Percentiles rank a stretch among this genome's conserved stretches.
phyloP scores from a whole-genome alignment of 2,329 filamentous ascomycete genomes.

The Trichophyton schoenleinii region DNA sequence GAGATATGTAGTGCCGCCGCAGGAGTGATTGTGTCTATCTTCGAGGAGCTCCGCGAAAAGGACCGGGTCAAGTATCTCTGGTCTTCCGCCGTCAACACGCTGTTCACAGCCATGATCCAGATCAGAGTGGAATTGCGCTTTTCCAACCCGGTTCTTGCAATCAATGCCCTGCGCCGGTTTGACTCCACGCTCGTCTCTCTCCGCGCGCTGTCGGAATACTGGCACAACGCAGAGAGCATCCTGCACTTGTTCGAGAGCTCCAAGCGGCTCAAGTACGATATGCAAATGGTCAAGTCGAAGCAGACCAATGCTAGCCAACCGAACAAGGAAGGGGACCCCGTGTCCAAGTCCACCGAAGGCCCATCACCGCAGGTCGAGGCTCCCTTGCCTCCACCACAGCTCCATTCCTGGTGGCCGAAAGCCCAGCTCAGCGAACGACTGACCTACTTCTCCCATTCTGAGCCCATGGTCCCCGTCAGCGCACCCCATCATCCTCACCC shows the following conservation, averaged over 20 bases:
- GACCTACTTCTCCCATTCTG: conserved; percentile 9
- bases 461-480: conserved; percentile 3
- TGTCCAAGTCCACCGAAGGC: conserved; percentile 3
- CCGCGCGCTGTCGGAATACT: conserved; percentile 31
- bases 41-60: conserved; percentile 32
- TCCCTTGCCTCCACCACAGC: conserved; percentile 5
- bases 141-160: conserved; percentile 34
- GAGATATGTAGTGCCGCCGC: conserved; percentile 36
- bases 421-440: conserved; percentile 9
- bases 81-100: conserved; percentile 33
- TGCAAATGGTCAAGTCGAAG: conserved; percentile 27
- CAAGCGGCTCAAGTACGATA: conserved; percentile 31
- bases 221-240: conserved; percentile 33
- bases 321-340: conserved; percentile 7
- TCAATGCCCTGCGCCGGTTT: conserved; percentile 34
- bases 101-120: conserved; percentile 38
- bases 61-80: conserved; percentile 33
- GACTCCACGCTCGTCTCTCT: conserved; percentile 32
- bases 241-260: conserved; percentile 34
- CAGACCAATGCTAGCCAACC: conserved; percentile 17
- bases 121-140: conserved; percentile 35
- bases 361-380: conserved; percentile 7
- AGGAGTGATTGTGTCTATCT: conserved; percentile 34
- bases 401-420: conserved; percentile 6
- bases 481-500: background rate